A percentile compares a stretch with the other conserved stretches of the same genome.
phyloP scores from a whole-genome alignment of 345 rosid species.

The Dimocarpus longan region DNA sequence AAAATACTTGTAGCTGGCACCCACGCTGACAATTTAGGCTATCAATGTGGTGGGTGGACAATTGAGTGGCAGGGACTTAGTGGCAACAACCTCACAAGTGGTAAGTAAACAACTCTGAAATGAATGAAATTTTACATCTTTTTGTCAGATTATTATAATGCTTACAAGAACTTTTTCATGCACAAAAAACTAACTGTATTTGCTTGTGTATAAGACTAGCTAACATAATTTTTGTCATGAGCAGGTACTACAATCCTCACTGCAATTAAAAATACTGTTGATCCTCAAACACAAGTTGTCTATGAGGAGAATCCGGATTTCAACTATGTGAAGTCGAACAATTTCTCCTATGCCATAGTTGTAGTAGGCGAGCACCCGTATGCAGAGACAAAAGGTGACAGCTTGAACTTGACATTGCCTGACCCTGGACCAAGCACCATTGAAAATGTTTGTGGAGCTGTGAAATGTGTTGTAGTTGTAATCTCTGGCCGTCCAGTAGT shows the following conservation, averaged over 20 bases:
- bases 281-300: constrained; percentile 51
- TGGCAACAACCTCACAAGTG: constrained; percentile 51
- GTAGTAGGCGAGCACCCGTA: constrained; percentile 50
- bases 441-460: constrained; percentile 40
- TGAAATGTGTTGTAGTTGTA: constrained; percentile 42
- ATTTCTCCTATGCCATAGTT: constrained; percentile 20
- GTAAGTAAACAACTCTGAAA: constrained; percentile 18
- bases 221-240: not conserved
- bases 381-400: constrained; percentile 52
- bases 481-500: constrained; percentile 50
- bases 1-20: constrained; percentile 60
- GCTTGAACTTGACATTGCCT: constrained; percentile 41
- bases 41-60: constrained; percentile 75
- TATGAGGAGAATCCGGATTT: constrained; percentile 46
- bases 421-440: constrained; percentile 41
- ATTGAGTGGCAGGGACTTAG: constrained; percentile 59
- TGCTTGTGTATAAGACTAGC: no score
- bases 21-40: constrained; percentile 61
- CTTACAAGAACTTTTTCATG: no score
- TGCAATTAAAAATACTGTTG: constrained; percentile 57
- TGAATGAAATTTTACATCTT: no score
- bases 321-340: constrained; percentile 2
- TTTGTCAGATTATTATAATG: no score
- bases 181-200: no score
- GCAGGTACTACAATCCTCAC: constrained; percentile 72